Base-by-base conservation (phyloP, 2,329 filamentous ascomycete species). In the Xylariales sp. region DNA sequence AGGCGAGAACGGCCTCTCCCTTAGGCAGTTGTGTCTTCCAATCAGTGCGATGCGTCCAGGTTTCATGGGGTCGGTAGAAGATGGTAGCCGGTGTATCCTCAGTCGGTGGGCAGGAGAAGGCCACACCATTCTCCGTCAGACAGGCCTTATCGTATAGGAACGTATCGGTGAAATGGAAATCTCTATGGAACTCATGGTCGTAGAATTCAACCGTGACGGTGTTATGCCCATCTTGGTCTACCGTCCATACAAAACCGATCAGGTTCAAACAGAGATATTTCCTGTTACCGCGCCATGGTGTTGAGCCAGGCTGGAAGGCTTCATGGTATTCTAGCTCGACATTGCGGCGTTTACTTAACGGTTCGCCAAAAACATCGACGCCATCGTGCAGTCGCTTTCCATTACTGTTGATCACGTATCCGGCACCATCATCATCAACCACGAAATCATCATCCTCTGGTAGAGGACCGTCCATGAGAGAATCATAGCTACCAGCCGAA, bases 151-250 rank as follows among this genome's bases (percentile, higher is more conserved):
- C 96, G 80, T 98, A 98, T 3, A 94, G 85, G 77, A 94, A 97
- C 0, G 94, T 95, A 78, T 99, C 96, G 12, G 94, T 98, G 78
- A 99, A 98, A 82, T 98, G 96, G 75, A 97, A 97, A 78, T 98
- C 94, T 55, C 95, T 88, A 78, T 97, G 92, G 67, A 92, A 90
- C 73, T 97, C 94, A 66, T 94, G 91, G 79, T 99, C 97, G 78
- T 98, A 97, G 78, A 99, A 99, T 75, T 98, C 96, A 1, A 98
- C 94, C 0, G 94, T 97, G 10, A 99, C 91, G 1, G 96, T 99
- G 78, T 98, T 89, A 74, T 95, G 91, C 0, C 91, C 92, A 76
- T 97, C 94, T 80, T 99, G 96, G 73, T 97, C 93, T 18, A 99
- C 93, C 0, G 95, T 98, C 93, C 96, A 99, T 8, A 97, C 93